Evolutionary conservation across 2,329 filamentous ascomycete genomes (phyloP).

Genomic region (Fusarium bulbicola): DNA sequence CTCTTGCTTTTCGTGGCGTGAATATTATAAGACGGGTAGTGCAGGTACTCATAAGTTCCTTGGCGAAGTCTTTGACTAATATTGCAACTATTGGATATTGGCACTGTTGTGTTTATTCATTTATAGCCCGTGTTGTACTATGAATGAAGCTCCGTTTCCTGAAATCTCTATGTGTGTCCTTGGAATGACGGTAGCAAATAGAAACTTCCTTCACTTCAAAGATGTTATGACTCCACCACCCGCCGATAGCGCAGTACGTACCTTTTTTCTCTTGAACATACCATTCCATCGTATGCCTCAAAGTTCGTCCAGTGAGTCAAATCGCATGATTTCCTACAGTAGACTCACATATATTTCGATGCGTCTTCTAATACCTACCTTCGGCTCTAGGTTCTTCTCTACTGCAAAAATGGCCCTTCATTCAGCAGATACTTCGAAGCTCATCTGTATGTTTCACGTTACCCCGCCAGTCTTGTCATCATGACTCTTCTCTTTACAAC

Average conservation of each 20-base stretch:
- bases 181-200: constrained; percentile 8
- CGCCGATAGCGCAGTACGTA: constrained; percentile 26
- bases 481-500: constrained; percentile 6
- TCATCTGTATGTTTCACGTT: constrained; percentile 55
- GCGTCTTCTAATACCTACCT: constrained; percentile 25
- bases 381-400: constrained; percentile 31
- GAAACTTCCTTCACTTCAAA: constrained; percentile 20
- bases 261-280: constrained; percentile 18
- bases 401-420: constrained; percentile 57
- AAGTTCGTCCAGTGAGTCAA: constrained; percentile 17
- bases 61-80: background rate
- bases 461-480: background rate
- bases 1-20: constrained; percentile 1
- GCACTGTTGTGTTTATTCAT: background rate
- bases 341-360: constrained; percentile 31
- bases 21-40: background rate
- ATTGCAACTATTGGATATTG: background rate
- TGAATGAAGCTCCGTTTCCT: background rate
- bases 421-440: constrained; percentile 52
- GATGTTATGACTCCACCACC: constrained; percentile 36
- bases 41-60: background rate
- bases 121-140: background rate
- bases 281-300: constrained; percentile 25
- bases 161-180: background rate
- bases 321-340: constrained; percentile 22